Evolutionary conservation across 2,329 filamentous ascomycete species (phyloP).

Genomic region (Aphanocladium album): DNA sequence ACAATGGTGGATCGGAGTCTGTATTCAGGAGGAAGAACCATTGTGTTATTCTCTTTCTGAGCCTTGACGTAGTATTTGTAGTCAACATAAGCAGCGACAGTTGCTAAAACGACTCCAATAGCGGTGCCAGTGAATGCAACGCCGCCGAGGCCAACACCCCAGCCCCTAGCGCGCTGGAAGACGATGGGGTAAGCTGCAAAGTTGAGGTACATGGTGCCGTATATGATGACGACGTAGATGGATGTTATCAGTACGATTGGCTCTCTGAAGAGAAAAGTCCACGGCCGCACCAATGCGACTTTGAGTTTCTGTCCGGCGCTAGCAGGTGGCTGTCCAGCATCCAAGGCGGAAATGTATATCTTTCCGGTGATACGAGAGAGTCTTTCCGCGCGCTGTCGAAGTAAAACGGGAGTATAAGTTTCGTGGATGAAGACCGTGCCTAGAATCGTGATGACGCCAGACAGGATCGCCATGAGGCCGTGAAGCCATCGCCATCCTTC

Average conservation of each 20-base stretch:
- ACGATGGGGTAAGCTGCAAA: slow-evolving; percentile 49
- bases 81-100: slow-evolving; percentile 41
- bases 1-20: slow-evolving; percentile 52
- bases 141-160: slow-evolving; percentile 46
- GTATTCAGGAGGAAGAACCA: slow-evolving; percentile 46
- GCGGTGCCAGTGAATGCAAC: slow-evolving; percentile 56
- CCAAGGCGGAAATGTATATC: slow-evolving; percentile 40
- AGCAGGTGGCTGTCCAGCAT: slow-evolving; percentile 31
- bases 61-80: slow-evolving; percentile 42
- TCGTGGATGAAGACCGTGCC: slow-evolving; percentile 43
- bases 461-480: slow-evolving; percentile 51
- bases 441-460: slow-evolving; percentile 46
- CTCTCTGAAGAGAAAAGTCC: slow-evolving; percentile 55
- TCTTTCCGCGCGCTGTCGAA: slow-evolving; percentile 40
- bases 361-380: slow-evolving; percentile 44
- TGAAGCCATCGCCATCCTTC: slow-evolving; percentile 57
- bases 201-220: slow-evolving; percentile 44
- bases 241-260: slow-evolving; percentile 56
- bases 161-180: slow-evolving; percentile 47
- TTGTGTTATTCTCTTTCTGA: slow-evolving; percentile 31
- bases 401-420: slow-evolving; percentile 48
- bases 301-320: slow-evolving; percentile 36
- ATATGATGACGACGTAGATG: slow-evolving; percentile 53
- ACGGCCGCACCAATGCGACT: slow-evolving; percentile 51
- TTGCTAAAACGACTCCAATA: slow-evolving; percentile 51